These are phyloP conservation scores for Exophiala sp. DNA, from an alignment of 2,329 filamentous ascomycete genomes.

Conservation along the genomic window DNA sequence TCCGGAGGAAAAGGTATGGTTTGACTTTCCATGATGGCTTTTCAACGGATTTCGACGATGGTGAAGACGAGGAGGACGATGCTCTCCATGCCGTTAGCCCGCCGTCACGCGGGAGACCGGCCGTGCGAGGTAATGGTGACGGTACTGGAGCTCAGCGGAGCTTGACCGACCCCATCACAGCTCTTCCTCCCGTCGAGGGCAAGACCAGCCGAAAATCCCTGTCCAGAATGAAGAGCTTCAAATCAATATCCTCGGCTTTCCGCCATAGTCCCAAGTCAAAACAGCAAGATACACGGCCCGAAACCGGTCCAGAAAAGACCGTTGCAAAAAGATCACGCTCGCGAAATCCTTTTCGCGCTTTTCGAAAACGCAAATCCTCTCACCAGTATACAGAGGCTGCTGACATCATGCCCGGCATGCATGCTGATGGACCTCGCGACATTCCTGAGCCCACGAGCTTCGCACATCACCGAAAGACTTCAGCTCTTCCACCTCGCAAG, in stretches of 20 bases:
- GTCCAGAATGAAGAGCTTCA: conserved; percentile 7
- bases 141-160: neutral
- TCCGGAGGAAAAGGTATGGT: conserved; percentile 6
- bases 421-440: neutral
- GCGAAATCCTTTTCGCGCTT: conserved; percentile 11
- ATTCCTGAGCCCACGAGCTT: neutral
- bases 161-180: neutral
- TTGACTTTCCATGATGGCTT: conserved; percentile 1
- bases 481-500: conserved; percentile 6
- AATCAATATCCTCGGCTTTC: conserved; percentile 10
- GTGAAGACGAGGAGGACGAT: conserved; percentile 12
- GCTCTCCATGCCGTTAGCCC: neutral
- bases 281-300: neutral
- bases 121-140: conserved; percentile 3
- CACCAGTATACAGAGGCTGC: neutral
- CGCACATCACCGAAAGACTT: neutral
- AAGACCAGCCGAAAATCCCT: neutral
- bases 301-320: neutral
- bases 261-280: conserved; percentile 1
- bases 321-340: neutral
- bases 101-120: conserved; percentile 9
- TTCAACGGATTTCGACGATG: conserved; percentile 7
- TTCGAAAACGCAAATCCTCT: conserved; percentile 10
- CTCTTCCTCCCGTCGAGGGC: neutral
- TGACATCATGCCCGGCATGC: neutral